phyloP scores from a whole-genome alignment of 208 protist species.

The Leishmania gerbilli region DNA sequence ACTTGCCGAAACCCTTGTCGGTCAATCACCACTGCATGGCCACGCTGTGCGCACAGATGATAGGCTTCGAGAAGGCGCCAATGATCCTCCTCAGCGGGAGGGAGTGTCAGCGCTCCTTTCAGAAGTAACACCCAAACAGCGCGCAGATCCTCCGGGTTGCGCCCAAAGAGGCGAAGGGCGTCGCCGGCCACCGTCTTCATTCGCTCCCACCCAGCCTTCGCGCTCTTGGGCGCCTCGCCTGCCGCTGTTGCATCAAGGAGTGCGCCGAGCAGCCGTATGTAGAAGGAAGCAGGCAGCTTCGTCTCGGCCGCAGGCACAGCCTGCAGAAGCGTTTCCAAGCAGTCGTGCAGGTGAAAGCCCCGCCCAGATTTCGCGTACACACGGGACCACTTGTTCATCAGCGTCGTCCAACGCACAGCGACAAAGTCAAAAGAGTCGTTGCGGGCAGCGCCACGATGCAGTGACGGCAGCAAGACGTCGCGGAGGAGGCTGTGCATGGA shows the following conservation, averaged over 20 bases:
- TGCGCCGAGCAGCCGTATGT: slow-evolving; percentile 65
- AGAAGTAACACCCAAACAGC: slow-evolving; percentile 72
- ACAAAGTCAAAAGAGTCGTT: slow-evolving; percentile 44
- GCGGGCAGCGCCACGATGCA: slow-evolving; percentile 3
- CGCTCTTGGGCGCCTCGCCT: neutral
- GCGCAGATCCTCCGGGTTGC: slow-evolving; percentile 38
- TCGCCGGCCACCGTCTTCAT: slow-evolving; percentile 43
- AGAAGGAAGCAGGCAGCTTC: slow-evolving; percentile 61
- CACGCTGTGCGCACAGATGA: slow-evolving; percentile 51
- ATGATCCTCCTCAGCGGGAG: slow-evolving; percentile 31
- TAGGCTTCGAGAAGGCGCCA: slow-evolving; percentile 64
- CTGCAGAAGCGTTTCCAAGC: slow-evolving; percentile 40
- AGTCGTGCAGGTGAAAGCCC: slow-evolving; percentile 44
- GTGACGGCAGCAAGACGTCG: slow-evolving; percentile 30
- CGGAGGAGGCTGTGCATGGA: slow-evolving; percentile 53
- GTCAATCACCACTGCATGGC: slow-evolving; percentile 42
- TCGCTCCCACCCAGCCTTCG: slow-evolving; percentile 31
- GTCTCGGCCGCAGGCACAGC: slow-evolving; percentile 46
- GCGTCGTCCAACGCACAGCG: slow-evolving; percentile 68
- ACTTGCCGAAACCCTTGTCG: slow-evolving; percentile 63
- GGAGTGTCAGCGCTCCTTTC: slow-evolving; percentile 71
- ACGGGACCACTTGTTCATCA: slow-evolving; percentile 76
- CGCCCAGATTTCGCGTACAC: slow-evolving; percentile 61
- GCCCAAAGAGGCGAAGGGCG: slow-evolving; percentile 60
- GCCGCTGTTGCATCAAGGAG: slow-evolving; percentile 47